phyloP scores from a whole-genome alignment of 1,284 basidiomycete species.

The Macrocybe sp. region DNA sequence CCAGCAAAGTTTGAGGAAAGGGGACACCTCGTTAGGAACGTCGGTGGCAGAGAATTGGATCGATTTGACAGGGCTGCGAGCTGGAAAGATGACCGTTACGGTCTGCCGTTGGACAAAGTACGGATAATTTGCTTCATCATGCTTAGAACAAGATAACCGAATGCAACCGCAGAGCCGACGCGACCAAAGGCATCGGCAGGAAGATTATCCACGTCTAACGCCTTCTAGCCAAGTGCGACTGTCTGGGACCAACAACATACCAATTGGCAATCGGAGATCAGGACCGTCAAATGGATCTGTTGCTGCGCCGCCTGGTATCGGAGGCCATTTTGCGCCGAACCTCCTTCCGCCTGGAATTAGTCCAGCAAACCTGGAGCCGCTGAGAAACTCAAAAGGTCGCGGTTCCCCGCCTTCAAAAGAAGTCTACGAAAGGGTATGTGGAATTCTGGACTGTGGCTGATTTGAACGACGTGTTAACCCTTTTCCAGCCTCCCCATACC shows the following conservation, averaged over 20 bases:
- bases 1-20: no score
- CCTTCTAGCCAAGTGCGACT: slow-evolving; percentile 12
- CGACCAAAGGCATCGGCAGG: slow-evolving; percentile 11
- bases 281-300: not conserved
- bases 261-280: slow-evolving; percentile 24
- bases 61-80: no score
- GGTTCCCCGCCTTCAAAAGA: slow-evolving; percentile 17
- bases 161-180: slow-evolving; percentile 9
- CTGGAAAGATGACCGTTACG: no score
- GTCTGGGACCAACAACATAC: slow-evolving; percentile 33
- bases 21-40: no score
- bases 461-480: not conserved
- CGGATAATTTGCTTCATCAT: no score
- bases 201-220: slow-evolving; percentile 11
- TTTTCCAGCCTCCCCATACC: slow-evolving; percentile 4
- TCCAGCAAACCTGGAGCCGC: slow-evolving; percentile 6
- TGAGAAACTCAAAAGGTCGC: slow-evolving; percentile 15
- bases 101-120: no score
- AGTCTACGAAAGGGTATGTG: slow-evolving; percentile 20
- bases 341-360: slow-evolving; percentile 4
- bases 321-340: not conserved
- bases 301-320: slow-evolving; percentile 2
- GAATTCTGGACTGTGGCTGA: not conserved
- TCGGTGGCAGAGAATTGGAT: no score
- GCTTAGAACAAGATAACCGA: no score